Conservation (phyloP, 805 yeast species). For the Alloascoidea africana region DNA sequence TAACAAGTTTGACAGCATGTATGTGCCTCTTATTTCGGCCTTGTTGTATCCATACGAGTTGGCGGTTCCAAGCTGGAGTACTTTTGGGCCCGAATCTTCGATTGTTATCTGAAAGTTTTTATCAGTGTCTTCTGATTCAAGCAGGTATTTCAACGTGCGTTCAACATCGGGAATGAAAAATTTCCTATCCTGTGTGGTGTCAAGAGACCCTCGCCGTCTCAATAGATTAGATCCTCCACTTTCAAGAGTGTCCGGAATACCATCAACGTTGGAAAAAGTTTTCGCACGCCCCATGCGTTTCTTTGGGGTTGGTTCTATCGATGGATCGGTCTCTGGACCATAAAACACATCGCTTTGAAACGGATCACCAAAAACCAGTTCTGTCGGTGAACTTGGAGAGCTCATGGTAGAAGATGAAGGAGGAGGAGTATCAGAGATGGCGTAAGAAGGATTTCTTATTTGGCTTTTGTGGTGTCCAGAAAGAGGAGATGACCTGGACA, state of each 20-base stretch:
- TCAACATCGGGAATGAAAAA: conserved; percentile 55
- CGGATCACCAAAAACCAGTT: background rate
- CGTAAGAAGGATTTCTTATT: too few species aligned
- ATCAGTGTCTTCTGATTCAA: conserved; percentile 72
- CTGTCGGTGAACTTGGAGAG: background rate
- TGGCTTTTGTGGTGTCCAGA: too few species aligned
- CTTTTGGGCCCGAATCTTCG: conserved; percentile 76
- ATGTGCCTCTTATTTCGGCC: conserved; percentile 71
- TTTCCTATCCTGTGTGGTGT: conserved; percentile 14
- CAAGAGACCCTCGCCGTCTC: conserved; percentile 36
- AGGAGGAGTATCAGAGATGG: too few species aligned
- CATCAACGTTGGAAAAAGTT: background rate
- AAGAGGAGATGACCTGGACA: too few species aligned
- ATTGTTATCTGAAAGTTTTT: conserved; percentile 71
- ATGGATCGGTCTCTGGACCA: background rate
- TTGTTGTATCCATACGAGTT: conserved; percentile 71
- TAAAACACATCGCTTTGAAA: background rate
- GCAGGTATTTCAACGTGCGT: conserved; percentile 42
- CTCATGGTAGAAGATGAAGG: too few species aligned
- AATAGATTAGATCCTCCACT: too few species aligned
- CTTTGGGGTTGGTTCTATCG: background rate
- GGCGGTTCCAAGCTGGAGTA: conserved; percentile 65
- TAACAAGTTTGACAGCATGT: conserved; percentile 71
- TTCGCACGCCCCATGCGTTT: background rate
- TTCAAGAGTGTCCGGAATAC: background rate